Base-by-base conservation (phyloP, 768 basidiomycete species). In the Sarcodon aspratus region DNA sequence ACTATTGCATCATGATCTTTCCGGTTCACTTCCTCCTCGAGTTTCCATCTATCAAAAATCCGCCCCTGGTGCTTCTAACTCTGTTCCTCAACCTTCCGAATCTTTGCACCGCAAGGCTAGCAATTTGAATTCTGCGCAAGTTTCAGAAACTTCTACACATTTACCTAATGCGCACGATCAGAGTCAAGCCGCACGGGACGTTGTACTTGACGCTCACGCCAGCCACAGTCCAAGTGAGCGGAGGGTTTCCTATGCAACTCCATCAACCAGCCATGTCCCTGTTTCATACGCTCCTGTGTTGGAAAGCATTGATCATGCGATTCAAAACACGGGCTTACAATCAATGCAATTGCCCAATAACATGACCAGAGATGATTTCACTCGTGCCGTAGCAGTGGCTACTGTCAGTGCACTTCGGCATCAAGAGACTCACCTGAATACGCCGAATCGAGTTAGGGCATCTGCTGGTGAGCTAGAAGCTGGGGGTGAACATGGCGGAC, bases 321-420 rank as follows among this genome's bases (percentile, higher is more conserved):
- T 88, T 48, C 87, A 85, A 61, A 76, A 76, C 49, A 66, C 72
- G 4, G 61, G 66, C 21, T 52, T 83, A 46, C 64, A 67, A 46
- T 67, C 68, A 33, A 67, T 74, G 54, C 72, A 73, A 33, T 66
- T 89, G 9, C 82, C 88, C 3, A 70, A 76, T 49, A 74, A 72
- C 31, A 67, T 94, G 68, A 83, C 82, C 0, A 75, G 81, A 9
- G 92, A 97, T 52, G 93, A 95, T 54, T 91, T 96, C 57, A 91
- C 92, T 9, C 75, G 91, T 6, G 94, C 92, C 9, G 91, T 97
- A 8, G 91, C 94, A 9, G 91, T 89, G 11, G 92, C 92, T 7
- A 96, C 94, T 3, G 93, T 94, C 15, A 89, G 82, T 52, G 93
- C 94, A 0, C 65, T 97, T 50, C 72, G 89, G 45, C 89, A 93